Conservation (phyloP, 306 rosid species). For the Pachyrhizus erosus region DNA sequence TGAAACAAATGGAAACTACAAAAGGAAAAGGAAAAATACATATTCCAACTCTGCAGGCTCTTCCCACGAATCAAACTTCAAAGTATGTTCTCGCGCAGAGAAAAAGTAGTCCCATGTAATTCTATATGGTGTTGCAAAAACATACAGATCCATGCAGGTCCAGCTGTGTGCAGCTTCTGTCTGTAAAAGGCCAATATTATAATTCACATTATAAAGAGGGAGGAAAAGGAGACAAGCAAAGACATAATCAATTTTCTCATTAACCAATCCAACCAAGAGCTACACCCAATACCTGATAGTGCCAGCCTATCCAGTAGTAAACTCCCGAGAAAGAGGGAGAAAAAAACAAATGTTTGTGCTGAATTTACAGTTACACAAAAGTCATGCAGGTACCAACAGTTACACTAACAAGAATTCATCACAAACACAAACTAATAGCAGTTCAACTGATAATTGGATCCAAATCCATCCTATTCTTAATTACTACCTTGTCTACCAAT, state of each 20-base stretch:
- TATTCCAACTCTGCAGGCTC: constrained; percentile 97
- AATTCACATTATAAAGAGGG: neutral
- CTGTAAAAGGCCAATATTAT: constrained; percentile 46
- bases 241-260: neutral
- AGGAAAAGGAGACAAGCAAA: neutral
- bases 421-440: neutral
- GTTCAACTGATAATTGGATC: neutral
- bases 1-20: constrained; percentile 36
- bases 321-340: neutral
- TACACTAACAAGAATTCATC: neutral
- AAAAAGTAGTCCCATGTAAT: constrained; percentile 98
- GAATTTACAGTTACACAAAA: constrained; percentile 12
- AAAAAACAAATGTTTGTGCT: neutral
- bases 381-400: constrained; percentile 16
- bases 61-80: constrained; percentile 91
- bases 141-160: constrained; percentile 98
- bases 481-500: neutral
- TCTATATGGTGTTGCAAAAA: constrained; percentile 94
- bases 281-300: neutral
- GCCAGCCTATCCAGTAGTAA: constrained; percentile 4
- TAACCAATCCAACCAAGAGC: constrained; percentile 1
- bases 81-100: constrained; percentile 78
- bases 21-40: constrained; percentile 51
- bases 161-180: constrained; percentile 96
- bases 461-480: neutral